Base-by-base conservation (phyloP, 2,329 filamentous ascomycete species). In the Leptographium wingfieldii region DNA sequence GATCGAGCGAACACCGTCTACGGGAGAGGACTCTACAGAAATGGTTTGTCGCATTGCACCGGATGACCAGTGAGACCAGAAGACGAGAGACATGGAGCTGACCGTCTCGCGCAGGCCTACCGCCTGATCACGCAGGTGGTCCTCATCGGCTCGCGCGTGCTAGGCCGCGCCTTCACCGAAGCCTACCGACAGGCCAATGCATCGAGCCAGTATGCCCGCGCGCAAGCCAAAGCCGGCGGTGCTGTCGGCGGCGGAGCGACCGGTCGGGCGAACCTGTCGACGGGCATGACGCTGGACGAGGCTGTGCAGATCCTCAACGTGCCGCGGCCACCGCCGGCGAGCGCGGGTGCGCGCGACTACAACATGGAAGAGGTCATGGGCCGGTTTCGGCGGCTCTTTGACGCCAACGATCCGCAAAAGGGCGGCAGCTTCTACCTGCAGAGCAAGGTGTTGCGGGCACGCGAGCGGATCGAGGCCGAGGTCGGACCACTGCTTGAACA, bases 351-450 rank as follows among this genome's bases (percentile, higher is more conserved):
- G 1, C 54, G 48, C 49, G 51, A 59, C 14, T 65, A 65, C 62
- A 88, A 92, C 71, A 77, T 92, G 71, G 88, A 92, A 67, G 80
- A 87, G 65, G 85, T 96, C 59, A 86, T 88, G 74, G 84, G 87
- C 67, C 82, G 91, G 59, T 99, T 97, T 80, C 97, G 97, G 82
- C 85, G 87, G 65, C 77, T 99, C 55, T 99, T 96, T 71, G 94
- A 99, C 73, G 77, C 83, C 67, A 99, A 99, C 76, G 89, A 99
- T 65, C 92, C 94, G 12, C 81, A 95, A 73, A 96, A 96, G 70
- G 94, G 94, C 43, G 94, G 94, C 58, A 96, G 91, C 69, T 99
- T 99, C 75, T 99, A 99, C 74, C 80, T 99, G 56, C 94, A 99
- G 76, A 97, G 92, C 80, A 99, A 99, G 77, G 84, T 99, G 59